Evolutionary conservation across 176 grass and related monocot genomes (phyloP), one percentile per base, ranked within the genome.

Genomic region (Lolium perenne): DNA sequence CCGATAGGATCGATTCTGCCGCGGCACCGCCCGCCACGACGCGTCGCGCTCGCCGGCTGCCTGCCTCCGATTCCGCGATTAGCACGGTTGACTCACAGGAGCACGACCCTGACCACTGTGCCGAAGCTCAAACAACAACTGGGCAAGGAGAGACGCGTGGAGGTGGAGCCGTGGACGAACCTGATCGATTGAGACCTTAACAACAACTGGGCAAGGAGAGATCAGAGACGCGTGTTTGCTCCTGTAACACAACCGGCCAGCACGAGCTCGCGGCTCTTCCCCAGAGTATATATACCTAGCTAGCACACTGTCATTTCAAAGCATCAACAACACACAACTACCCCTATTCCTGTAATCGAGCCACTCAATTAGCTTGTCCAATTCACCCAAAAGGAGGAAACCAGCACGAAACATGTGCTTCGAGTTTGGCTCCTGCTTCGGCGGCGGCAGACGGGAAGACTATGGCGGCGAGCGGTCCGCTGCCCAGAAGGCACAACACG

Each of bases 331-430:
- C 14, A 62, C 32, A 3, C 56, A 21, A 29, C 29, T 29, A 29
- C 29, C 29, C 29, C 22, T 4, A 40, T 2, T 1, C 32, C 29
- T 17, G 29, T 18, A 63, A 22, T 5, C 16, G 0, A 11, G 41
- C 65, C 15, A 17, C 16, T 35, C n/a, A 8, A 22, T 1, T 4
- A 59, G 15, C 13, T 21, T 9, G 71, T 32, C 11, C 17, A 84
- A 29, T 8, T n/a, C 0, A 59, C 0, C 8, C 56, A 59, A 59
- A 59, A 21, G 21, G 18, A 20, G 55, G 55, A 16, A n/a, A n/a
- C 55, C 63, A 38, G 25, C 20, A 2, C 3, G 10, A 49, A 77
- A n/a, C 18, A 83, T 86, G 88, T 90, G 88, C 73, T 17, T 90
- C 83, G 5, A 14, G 65, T 7, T 86, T 21, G 17, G 10, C 29